Conservation (phyloP, 73 alveolate genomes). For the Tetrahymena thermophila region DNA sequence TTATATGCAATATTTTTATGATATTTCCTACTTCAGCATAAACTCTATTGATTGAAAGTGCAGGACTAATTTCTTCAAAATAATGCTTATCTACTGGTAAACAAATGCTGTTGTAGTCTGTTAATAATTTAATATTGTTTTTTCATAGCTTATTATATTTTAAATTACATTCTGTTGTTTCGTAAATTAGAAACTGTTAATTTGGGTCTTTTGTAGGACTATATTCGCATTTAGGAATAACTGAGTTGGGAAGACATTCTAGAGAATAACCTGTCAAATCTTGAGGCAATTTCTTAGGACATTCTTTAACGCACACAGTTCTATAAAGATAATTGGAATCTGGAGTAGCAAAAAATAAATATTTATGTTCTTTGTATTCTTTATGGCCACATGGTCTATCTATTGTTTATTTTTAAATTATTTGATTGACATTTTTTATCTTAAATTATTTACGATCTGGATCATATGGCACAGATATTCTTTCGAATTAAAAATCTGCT, state of each 20-base stretch:
- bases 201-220: neutral
- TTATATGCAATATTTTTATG: neutral
- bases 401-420: too few species aligned
- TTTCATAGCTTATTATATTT: too few species aligned
- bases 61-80: neutral
- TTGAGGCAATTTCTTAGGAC: slow-evolving; percentile 1
- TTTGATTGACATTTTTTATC: neutral
- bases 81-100: neutral
- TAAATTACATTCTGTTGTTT: neutral
- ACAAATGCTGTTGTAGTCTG: neutral
- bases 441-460: neutral
- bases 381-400: neutral
- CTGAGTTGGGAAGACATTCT: neutral
- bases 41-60: neutral
- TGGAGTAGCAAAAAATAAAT: slow-evolving; percentile 25
- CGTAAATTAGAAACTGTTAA: neutral
- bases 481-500: neutral
- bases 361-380: slow-evolving; percentile 6
- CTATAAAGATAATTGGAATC: slow-evolving; percentile 8
- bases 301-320: slow-evolving; percentile 23
- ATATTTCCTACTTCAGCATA: neutral
- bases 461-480: neutral
- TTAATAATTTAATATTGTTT: too few species aligned
- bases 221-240: neutral
- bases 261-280: neutral